phyloP scores from a whole-genome alignment of 306 rosid species.

The Castanea crenata region DNA sequence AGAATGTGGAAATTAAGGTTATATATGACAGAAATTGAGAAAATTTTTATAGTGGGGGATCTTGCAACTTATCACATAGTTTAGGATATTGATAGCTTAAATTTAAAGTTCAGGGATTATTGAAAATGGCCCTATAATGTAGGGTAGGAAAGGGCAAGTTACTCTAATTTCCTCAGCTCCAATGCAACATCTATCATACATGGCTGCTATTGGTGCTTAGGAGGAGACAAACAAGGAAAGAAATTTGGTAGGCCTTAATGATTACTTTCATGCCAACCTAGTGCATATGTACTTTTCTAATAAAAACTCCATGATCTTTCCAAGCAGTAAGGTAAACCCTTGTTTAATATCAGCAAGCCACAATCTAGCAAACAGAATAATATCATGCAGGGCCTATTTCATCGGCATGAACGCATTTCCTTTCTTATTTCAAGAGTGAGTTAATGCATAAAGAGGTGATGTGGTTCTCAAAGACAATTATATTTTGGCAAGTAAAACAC shows the following conservation, averaged over 20 bases:
- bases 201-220: neutral
- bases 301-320: neutral
- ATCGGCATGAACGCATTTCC: neutral
- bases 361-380: neutral
- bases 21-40: no score
- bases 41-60: no score
- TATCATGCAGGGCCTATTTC: neutral
- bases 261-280: neutral
- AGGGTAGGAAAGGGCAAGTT: no score
- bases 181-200: neutral
- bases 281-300: neutral
- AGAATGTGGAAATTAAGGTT: no score
- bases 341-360: neutral
- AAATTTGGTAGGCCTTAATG: neutral
- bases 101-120: no score
- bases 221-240: neutral
- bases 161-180: neutral
- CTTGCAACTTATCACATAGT: no score
- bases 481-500: no score
- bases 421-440: neutral
- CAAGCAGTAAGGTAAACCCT: neutral
- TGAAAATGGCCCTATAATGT: no score
- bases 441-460: neutral
- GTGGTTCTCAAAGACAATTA: neutral
- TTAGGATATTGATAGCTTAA: no score